Evolutionary conservation across 306 rosid species (phyloP).

Genomic region (Sechiopsis laciniata): DNA sequence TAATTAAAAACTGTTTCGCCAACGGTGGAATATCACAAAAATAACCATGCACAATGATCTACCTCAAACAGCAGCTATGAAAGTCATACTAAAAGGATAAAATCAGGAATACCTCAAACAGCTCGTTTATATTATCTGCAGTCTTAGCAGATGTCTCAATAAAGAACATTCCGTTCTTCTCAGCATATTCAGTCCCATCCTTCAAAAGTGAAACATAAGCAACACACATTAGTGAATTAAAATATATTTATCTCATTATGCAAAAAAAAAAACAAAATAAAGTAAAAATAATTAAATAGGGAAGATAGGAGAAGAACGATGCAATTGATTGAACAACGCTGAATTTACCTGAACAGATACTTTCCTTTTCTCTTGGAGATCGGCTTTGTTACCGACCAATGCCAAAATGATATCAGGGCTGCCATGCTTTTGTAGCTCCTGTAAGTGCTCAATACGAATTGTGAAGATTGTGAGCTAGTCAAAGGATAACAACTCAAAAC

Average conservation of each 20-base stretch:
- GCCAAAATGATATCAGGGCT: conserved; percentile 91
- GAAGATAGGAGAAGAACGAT: conserved; percentile 4
- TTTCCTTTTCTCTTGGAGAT: conserved; percentile 83
- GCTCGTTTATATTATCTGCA: conserved; percentile 89
- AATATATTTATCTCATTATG: conserved; percentile 4
- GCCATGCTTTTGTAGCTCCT: conserved; percentile 97
- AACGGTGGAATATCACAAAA: conserved; percentile 11
- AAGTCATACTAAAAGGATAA: neutral
- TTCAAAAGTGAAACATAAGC: conserved; percentile 24
- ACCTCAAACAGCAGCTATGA: neutral
- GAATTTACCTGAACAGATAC: conserved; percentile 63
- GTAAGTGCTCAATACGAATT: conserved; percentile 19
- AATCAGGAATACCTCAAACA: conserved; percentile 70
- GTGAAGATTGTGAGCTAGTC: neutral
- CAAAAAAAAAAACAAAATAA: conserved; percentile 1
- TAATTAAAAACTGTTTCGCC: neutral
- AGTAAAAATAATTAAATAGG: conserved; percentile 22
- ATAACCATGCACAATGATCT: neutral
- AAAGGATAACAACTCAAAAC: neutral
- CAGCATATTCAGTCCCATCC: conserved; percentile 89
- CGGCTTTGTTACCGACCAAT: conserved; percentile 93
- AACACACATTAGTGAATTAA: neutral
- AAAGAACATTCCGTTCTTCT: conserved; percentile 92
- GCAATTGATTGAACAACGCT: conserved; percentile 28
- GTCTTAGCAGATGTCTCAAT: conserved; percentile 99